Conservation (phyloP, 345 rosid species). For the Rhodamnia rubescens region DNA sequence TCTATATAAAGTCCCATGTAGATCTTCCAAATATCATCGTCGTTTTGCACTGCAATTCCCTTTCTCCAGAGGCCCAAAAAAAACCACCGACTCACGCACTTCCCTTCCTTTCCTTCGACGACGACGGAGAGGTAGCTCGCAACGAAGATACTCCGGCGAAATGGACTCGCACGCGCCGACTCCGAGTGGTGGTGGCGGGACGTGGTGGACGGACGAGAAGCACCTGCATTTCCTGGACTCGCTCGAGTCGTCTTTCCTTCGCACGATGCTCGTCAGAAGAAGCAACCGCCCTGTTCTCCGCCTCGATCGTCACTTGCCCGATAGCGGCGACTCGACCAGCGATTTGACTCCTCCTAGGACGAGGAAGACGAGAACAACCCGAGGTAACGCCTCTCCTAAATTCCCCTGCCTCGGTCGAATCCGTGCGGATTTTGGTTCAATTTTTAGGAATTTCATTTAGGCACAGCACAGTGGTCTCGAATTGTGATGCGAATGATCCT, state of each 20-base stretch:
- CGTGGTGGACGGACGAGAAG: constrained; percentile 38
- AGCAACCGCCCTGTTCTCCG: constrained; percentile 9
- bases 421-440: background rate
- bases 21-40: background rate
- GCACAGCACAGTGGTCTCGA: background rate
- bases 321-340: constrained; percentile 28
- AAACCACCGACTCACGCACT: background rate
- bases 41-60: background rate
- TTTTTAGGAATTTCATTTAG: background rate
- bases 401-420: background rate
- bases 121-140: background rate
- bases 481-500: background rate
- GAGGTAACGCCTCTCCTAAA: constrained; percentile 2
- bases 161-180: background rate
- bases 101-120: background rate
- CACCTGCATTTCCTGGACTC: constrained; percentile 27
- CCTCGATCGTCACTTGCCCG: constrained; percentile 38
- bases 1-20: background rate
- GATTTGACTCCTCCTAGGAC: constrained; percentile 15
- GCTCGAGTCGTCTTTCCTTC: constrained; percentile 36
- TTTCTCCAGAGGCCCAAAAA: background rate
- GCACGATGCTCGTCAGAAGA: constrained; percentile 9
- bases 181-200: background rate
- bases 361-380: background rate
- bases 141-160: background rate